Base-by-base conservation (phyloP, 768 basidiomycete genomes). In the Daedalea quercina region DNA sequence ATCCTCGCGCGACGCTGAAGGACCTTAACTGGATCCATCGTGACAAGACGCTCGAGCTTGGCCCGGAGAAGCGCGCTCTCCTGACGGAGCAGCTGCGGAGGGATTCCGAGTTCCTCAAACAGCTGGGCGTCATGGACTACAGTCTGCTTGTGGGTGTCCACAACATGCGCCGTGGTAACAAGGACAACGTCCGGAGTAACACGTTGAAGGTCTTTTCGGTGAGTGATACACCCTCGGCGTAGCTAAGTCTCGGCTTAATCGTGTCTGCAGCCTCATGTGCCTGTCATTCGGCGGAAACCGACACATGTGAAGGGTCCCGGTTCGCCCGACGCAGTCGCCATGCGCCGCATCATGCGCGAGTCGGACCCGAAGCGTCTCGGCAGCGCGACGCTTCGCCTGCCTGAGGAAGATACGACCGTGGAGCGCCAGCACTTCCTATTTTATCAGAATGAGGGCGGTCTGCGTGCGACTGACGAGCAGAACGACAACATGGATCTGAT, bases 21-120 rank as follows among this genome's bases (percentile, higher is more conserved):
- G 96, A 99, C 65, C 70, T 96, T 58, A 98, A 99, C 67, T 99
- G 95, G 94, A 89, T 98, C 43, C 81, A 88, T 51, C 75, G 91
- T 2, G 72, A 73, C 7, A 84, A 86, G 60, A 76, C 70, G 63
- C 75, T 99, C 44, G 90, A 94, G 67, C 69, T 98, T n/a, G 96
- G 96, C 0, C 96, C 96, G 0, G 94, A 97, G 73, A 99, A 98
- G 70, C 73, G 89, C 44, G 92, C 93, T 3, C 69, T 95, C 50
- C 73, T 99, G 64, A 83, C 87, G 12, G 96, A 97, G 67, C 96
- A 99, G 73, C 70, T 99, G 34, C 73, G 88, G 57, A 73, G 94
- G 47, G 96, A 99, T 63, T 76, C 85, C 20, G 91, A 90, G 69
- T 81, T 97, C 59, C 68, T 99, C 67, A 87, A 87, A 70, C 68